Evolutionary conservation across 1,139 yeast genomes (phyloP).

Genomic region (Geotrichum carabidarum): DNA sequence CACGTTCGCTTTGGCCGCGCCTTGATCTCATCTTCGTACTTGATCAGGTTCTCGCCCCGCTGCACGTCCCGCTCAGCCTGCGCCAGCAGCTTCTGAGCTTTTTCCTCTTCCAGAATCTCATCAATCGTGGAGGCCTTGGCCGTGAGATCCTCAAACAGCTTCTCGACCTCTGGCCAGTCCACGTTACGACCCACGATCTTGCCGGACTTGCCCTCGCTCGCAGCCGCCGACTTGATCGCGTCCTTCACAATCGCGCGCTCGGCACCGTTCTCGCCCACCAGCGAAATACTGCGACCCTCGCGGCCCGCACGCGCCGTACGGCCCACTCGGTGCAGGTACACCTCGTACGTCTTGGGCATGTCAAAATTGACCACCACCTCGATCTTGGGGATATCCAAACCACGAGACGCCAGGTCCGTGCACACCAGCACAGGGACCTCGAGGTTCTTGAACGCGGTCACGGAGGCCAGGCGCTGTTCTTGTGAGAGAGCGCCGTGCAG

Average conservation of each 20-base stretch:
- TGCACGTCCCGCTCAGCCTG: conserved; percentile 87
- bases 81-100: conserved; percentile 75
- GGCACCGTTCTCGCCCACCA: conserved; percentile 83
- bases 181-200: conserved; percentile 77
- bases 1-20: conserved; percentile 94
- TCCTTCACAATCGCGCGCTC: conserved; percentile 87
- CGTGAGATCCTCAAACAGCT: conserved; percentile 55
- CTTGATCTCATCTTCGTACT: conserved; percentile 74
- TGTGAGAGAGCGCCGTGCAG: conserved; percentile 91
- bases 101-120: conserved; percentile 82
- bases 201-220: conserved; percentile 31
- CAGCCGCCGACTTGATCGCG: conserved; percentile 64
- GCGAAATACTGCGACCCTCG: conserved; percentile 84
- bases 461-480: conserved; percentile 86
- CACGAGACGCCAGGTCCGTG: conserved; percentile 98
- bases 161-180: conserved; percentile 79
- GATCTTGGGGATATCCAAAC: conserved; percentile 96
- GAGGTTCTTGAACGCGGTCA: conserved; percentile 73
- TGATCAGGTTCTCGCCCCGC: conserved; percentile 78
- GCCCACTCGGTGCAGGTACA: conserved; percentile 95
- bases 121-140: conserved; percentile 55
- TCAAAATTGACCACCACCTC: conserved; percentile 91
- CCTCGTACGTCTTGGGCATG: conserved; percentile 88
- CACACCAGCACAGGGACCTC: conserved; percentile 84
- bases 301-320: conserved; percentile 99